phyloP scores from a whole-genome alignment of 192 early-diverging fungal species.

The Rhizophlyctis rosea region DNA sequence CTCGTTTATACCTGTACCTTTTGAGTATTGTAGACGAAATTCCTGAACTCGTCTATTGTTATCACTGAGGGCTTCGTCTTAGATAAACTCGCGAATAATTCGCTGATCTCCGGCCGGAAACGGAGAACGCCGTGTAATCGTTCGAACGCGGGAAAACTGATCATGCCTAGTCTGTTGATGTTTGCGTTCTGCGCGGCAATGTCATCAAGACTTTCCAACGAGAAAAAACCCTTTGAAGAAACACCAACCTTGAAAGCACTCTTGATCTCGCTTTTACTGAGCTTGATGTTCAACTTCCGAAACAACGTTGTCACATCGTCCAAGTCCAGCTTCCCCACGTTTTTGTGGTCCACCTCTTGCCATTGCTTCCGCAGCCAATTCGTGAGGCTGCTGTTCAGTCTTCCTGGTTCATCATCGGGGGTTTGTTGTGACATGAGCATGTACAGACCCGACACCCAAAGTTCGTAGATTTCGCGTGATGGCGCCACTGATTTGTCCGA shows the following conservation, averaged over 20 bases:
- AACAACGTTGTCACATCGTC: slow-evolving; percentile 47
- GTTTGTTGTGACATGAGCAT: slow-evolving; percentile 44
- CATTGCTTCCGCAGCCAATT: slow-evolving; percentile 46
- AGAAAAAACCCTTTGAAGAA: too few relatives aligned
- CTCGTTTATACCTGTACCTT: too few relatives aligned
- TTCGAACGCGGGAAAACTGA: slow-evolving; percentile 60
- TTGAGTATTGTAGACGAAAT: slow-evolving; percentile 56
- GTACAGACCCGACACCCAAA: slow-evolving; percentile 51
- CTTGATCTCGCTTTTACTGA: slow-evolving; percentile 62
- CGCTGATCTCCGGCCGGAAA: slow-evolving; percentile 58
- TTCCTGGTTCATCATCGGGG: slow-evolving; percentile 19
- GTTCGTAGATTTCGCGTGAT: slow-evolving; percentile 28
- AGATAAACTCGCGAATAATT: slow-evolving; percentile 49
- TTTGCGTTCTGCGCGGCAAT: slow-evolving; percentile 46
- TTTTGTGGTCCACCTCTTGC: slow-evolving; percentile 35
- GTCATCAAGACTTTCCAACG: too few relatives aligned
- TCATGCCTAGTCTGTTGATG: slow-evolving; percentile 40
- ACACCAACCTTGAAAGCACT: slow-evolving; percentile 56
- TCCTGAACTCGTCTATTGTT: slow-evolving; percentile 49
- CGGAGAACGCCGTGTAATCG: slow-evolving; percentile 57
- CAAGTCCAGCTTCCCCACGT: slow-evolving; percentile 33
- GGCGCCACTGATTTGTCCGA: slow-evolving; percentile 41
- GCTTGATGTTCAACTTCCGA: slow-evolving; percentile 59
- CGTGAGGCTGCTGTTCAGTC: slow-evolving; percentile 8
- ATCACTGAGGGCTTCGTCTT: slow-evolving; percentile 32